Evolutionary conservation across 2,329 filamentous ascomycete species (phyloP), one percentile per base, ranked within the genome.

Genomic region (Talaromyces sp.): DNA sequence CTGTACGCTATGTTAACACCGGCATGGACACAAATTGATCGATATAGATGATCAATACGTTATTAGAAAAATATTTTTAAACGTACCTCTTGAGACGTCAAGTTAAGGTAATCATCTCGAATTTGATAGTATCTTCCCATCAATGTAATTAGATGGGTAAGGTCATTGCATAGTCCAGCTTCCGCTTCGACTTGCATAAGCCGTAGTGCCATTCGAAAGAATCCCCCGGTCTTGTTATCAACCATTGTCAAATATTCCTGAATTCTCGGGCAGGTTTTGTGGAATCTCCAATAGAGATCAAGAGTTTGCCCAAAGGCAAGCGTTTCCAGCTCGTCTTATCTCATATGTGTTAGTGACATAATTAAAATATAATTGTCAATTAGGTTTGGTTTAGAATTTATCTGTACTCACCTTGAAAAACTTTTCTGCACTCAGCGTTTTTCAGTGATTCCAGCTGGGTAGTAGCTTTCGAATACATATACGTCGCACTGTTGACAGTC

Each of bases 401-500:
- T n/a, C n/a, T n/a, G n/a, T 21, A 26, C 43, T 26, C 43, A 50
- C 43, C 43, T 2, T 26, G 43, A 3, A 50, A 50, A 12, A 26
- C 43, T 7, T 50, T 24, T 17, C 24, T 50, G 7, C 43, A 50
- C 19, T 26, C 19, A 24, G 43, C n/a, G 10, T 24, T 21, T 21
- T 50, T 50, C 6, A 50, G 43, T 21, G n/a, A 26, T 17, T 50
- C 43, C 9, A 50, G 24, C 24, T 50, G 10, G 2, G 1, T 38
- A 0, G 69, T 61, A 0, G 69, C 70, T 26, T 63, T 31, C 0
- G 71, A 60, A 48, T 69, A 65, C 24, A 64, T 56, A 59, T 69
- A 76, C 10, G 63, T 71, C 7, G 75, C 70, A 1, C 65, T 65
- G 59, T 79, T 77, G 55, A 78, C 71, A 0, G 74, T 69, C 57